Evolutionary conservation across 2,329 filamentous ascomycete genomes (phyloP).

Genomic region (Fusarium goolgardi): DNA sequence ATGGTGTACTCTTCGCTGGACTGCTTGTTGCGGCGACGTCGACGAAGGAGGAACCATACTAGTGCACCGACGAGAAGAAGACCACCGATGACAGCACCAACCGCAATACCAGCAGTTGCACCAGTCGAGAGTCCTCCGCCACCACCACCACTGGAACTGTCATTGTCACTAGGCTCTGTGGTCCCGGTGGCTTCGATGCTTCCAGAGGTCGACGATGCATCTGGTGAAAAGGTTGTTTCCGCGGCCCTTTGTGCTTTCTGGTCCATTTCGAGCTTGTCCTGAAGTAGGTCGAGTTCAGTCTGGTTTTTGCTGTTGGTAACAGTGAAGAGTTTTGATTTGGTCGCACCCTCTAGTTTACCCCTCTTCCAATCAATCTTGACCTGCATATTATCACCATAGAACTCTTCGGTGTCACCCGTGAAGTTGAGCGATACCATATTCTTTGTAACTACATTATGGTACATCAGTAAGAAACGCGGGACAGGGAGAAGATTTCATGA

Average conservation of each 20-base stretch:
- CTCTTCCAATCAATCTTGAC: constrained; percentile 25
- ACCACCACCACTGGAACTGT: constrained; percentile 5
- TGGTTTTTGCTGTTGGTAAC: constrained; percentile 5
- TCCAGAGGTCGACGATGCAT: constrained; percentile 7
- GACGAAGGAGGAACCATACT: constrained; percentile 58
- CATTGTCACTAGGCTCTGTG: neutral
- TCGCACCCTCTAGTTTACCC: neutral
- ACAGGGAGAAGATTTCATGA: neutral
- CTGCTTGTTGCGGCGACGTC: constrained; percentile 50
- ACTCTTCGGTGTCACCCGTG: neutral
- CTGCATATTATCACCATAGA: constrained; percentile 20
- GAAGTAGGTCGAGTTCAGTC: neutral
- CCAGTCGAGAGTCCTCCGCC: constrained; percentile 54
- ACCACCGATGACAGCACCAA: constrained; percentile 54
- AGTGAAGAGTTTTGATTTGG: constrained; percentile 24
- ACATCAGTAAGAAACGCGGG: neutral
- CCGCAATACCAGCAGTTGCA: constrained; percentile 61
- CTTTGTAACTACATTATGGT: neutral
- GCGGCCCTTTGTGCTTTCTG: neutral
- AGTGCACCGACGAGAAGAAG: constrained; percentile 55
- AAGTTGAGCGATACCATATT: constrained; percentile 7
- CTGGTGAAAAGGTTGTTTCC: neutral
- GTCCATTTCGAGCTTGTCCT: neutral
- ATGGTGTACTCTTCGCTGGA: constrained; percentile 40
- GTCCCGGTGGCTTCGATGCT: constrained; percentile 1